Conservation (phyloP, 2,329 filamentous ascomycete genomes). For the Phyllosticta paracitricarpa region DNA sequence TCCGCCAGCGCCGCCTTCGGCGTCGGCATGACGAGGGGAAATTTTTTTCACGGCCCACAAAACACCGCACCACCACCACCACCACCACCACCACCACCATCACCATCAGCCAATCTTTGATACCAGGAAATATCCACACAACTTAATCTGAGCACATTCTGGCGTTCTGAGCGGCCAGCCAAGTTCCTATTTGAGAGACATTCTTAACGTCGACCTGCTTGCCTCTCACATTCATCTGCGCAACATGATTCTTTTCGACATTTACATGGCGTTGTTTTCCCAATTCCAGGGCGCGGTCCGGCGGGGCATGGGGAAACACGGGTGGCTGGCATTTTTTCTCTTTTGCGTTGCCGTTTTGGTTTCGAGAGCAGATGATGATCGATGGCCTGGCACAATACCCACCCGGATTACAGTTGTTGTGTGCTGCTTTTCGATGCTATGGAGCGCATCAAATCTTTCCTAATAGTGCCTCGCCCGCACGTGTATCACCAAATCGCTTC, state of each 20-base stretch:
- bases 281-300: not conserved
- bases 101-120: not conserved
- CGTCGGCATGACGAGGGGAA: not conserved
- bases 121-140: not conserved
- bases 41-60: not conserved
- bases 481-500: not conserved
- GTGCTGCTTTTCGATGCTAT: not conserved
- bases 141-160: not conserved
- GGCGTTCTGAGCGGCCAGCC: not conserved
- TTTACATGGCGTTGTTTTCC: constrained; percentile 9
- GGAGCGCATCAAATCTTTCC: not conserved
- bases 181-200: not conserved
- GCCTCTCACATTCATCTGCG: not conserved
- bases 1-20: not conserved
- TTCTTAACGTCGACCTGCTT: not conserved
- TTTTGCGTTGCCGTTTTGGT: constrained; percentile 1
- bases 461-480: not conserved
- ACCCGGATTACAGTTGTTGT: not conserved
- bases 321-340: constrained; percentile 7
- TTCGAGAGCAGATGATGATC: not conserved
- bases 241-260: constrained; percentile 5
- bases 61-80: no score
- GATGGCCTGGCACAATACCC: constrained; percentile 5
- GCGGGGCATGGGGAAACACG: constrained; percentile 1
- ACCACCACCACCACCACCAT: no score